Conservation (phyloP, 331 rosid species). For the Quercus lobata region DNA sequence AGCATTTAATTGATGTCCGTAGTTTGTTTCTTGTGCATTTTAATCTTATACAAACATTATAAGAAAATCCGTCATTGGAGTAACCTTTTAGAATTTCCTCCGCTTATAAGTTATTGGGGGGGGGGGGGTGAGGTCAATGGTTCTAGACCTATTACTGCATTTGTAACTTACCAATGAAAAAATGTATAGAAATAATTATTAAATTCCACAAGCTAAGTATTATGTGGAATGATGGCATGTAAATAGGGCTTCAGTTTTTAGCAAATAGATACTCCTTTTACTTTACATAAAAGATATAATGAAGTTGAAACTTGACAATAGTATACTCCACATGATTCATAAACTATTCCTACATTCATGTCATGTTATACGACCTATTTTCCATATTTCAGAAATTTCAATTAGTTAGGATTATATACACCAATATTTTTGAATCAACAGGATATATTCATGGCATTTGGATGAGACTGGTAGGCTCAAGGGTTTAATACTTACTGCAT, state of each 20-base stretch:
- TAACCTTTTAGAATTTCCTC: not conserved
- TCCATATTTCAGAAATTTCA: not conserved
- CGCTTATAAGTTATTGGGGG: too few species aligned
- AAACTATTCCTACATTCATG: not conserved
- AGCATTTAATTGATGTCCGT: not conserved
- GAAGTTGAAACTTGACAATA: not conserved
- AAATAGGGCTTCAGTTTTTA: not conserved
- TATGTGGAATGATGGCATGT: not conserved
- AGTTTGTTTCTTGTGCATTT: not conserved
- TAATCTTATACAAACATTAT: not conserved
- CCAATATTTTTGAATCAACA: not conserved
- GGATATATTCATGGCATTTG: not conserved
- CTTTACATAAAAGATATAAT: not conserved
- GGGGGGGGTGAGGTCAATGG: too few species aligned
- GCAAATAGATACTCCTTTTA: not conserved
- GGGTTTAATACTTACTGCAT: not conserved
- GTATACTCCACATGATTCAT: not conserved
- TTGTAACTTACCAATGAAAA: too few species aligned
- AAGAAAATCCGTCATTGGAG: not conserved
- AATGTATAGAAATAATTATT: not conserved
- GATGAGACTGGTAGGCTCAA: not conserved
- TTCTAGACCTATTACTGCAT: too few species aligned
- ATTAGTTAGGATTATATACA: not conserved
- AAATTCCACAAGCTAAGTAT: not conserved
- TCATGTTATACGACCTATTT: not conserved